phyloP scores from a whole-genome alignment of 2,329 filamentous ascomycete genomes.

The Epicoccum sorghinum region DNA sequence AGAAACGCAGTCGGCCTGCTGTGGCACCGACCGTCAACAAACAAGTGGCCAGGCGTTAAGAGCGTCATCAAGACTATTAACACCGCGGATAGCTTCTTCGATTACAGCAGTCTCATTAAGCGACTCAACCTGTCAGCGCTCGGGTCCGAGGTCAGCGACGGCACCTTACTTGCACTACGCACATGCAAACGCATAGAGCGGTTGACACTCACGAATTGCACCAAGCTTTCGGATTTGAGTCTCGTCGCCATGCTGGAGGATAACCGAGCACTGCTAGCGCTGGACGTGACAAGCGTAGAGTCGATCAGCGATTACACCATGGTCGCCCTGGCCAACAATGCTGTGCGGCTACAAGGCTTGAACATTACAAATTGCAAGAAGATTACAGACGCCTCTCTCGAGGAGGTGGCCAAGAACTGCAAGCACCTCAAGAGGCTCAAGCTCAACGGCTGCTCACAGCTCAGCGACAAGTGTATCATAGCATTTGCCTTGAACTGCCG shows the following conservation, averaged over 20 bases:
- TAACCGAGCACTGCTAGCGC: conserved; percentile 80
- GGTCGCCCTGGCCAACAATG: conserved; percentile 77
- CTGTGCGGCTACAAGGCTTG: conserved; percentile 83
- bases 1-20: conserved; percentile 89
- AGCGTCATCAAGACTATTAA: conserved; percentile 81
- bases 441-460: conserved; percentile 87
- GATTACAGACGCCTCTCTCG: conserved; percentile 85
- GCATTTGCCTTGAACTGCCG: conserved; percentile 88
- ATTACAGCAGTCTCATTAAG: conserved; percentile 89
- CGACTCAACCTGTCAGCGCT: conserved; percentile 87
- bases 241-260: conserved; percentile 79
- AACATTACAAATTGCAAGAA: conserved; percentile 88
- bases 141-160: conserved; percentile 79
- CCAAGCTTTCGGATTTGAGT: conserved; percentile 80
- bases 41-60: conserved; percentile 80
- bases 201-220: conserved; percentile 89
- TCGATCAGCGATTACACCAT: conserved; percentile 84
- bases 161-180: conserved; percentile 80
- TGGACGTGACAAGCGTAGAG: conserved; percentile 85
- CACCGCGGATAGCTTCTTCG: conserved; percentile 77
- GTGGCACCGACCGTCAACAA: conserved; percentile 93
- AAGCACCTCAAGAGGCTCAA: conserved; percentile 91
- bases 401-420: conserved; percentile 80
- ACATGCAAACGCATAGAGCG: conserved; percentile 91
- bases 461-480: conserved; percentile 80